These are phyloP conservation scores for Debaryomyces sp. DNA, from an alignment of 1,139 yeast genomes.

Conservation along the genomic window DNA sequence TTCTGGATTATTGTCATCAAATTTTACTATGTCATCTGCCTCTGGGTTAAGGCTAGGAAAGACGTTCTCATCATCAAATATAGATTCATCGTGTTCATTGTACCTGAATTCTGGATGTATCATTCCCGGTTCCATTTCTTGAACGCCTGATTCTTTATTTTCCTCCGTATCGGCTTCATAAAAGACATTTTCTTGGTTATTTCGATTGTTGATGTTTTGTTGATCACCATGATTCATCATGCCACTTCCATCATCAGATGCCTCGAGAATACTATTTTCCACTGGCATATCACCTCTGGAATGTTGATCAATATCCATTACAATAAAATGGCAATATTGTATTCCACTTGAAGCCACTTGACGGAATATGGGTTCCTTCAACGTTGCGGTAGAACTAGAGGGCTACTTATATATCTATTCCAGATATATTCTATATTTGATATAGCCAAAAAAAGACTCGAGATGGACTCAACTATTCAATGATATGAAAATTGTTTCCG, in stretches of 20 bases:
- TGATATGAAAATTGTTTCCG: not conserved
- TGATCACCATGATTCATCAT: not conserved
- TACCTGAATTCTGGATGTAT: conserved; percentile 26
- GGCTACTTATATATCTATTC: not conserved
- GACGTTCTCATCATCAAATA: conserved; percentile 40
- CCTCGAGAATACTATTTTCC: not conserved
- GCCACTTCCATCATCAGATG: not conserved
- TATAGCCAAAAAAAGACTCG: not conserved
- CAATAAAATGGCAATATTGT: not conserved
- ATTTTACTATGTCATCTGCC: conserved; percentile 32
- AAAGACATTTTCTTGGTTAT: not conserved
- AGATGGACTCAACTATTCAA: not conserved
- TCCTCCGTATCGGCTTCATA: not conserved
- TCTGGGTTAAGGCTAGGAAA: conserved; percentile 35
- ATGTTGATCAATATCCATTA: conserved; percentile 1
- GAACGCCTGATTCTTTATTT: not conserved
- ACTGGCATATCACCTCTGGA: not conserved
- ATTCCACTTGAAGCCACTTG: conserved; percentile 3
- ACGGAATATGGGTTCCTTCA: conserved; percentile 1
- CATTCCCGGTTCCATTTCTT: not conserved
- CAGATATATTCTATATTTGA: not conserved
- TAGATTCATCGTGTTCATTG: conserved; percentile 43
- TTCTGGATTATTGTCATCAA: conserved; percentile 37
- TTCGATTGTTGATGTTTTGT: not conserved
- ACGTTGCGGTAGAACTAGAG: not conserved